Base-by-base conservation (phyloP, 306 rosid species). In the Trifolium repens region DNA sequence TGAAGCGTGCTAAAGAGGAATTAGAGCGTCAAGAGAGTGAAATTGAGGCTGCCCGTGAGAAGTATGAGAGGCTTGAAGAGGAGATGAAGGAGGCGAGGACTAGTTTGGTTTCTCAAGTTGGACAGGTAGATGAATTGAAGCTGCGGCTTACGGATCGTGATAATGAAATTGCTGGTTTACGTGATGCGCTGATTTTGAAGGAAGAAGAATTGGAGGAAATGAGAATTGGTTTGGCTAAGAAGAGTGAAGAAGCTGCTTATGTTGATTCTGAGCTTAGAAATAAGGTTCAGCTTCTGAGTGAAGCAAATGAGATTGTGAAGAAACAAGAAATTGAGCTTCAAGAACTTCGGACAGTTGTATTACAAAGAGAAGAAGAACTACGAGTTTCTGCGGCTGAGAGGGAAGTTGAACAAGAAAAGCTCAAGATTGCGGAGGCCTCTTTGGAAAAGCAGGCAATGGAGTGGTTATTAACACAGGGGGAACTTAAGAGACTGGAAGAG, bases 401-500 rank as follows among this genome's bases (percentile, higher is more conserved):
- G 84, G 83, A 84, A 72, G 43, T 69, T 71, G 97, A 89, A 78
- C 89, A 81, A 73, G 93, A 88, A 84, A 89, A 89, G 79, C 63
- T 94, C 30, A 85, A 83, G 74, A 84, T 66, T 78, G 82, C 90
- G 7, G 90, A 86, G 89, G 80, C 83, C 14, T 83, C 79, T 73
- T 82, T 94, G 87, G 97, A 94, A 85, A 88, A 88, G 85, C 91
- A 69, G 77, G 84, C 90, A 3, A 85, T 82, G 86, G 89, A 89
- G 70, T 94, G 96, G 93, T 60, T 94, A 78, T 68, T 89, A 71
- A 85, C 93, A 17, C 96, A 85, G 81, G 93, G 85, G 73, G 96
- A 94, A 79, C 86, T 94, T 57, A 90, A 84, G 82, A 85, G 81
- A 52, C 52, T 92, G 77, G 84, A 84, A 17, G 91, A 84, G 83